Percentiles rank a stretch among this genome's conserved stretches.
Conservation (phyloP, 768 basidiomycete species). For the Tulasnella sp. region DNA sequence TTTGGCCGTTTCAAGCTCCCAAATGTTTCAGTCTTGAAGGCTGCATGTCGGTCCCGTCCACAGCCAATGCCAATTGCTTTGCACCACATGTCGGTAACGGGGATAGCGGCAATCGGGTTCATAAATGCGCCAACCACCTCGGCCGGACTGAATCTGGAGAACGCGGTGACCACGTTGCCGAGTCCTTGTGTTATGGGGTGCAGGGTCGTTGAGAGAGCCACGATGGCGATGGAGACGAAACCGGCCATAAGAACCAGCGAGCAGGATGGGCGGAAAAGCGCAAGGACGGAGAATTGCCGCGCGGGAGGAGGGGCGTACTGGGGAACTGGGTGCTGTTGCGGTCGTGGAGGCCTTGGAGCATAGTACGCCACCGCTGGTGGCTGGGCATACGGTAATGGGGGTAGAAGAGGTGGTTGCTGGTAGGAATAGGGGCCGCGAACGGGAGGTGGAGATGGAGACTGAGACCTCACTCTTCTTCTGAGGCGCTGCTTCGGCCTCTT, state of each 20-base stretch:
- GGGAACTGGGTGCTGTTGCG: not conserved
- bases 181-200: not conserved
- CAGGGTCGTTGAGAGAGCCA: not conserved
- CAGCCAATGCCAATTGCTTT: conserved; percentile 12
- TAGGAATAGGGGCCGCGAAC: not conserved
- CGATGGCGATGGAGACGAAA: not conserved
- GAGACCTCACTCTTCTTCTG: not conserved
- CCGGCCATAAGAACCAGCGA: not conserved
- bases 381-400: not conserved
- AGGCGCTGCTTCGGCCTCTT: conserved; percentile 5
- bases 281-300: not conserved
- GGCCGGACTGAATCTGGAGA: not conserved
- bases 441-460: not conserved
- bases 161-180: conserved; percentile 1
- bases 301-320: not conserved
- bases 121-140: not conserved
- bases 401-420: not conserved
- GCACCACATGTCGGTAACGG: conserved; percentile 1
- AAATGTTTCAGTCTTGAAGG: conserved; percentile 14
- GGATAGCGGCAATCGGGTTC: not conserved
- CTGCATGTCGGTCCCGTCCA: not conserved
- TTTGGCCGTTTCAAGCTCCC: not conserved
- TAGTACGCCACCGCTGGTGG: not conserved
- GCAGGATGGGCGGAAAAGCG: not conserved
- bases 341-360: not conserved